A percentile compares a stretch with the other conserved stretches of the same genome.
These are phyloP conservation scores for Tolypocladium tundrense DNA, from an alignment of 2,329 filamentous ascomycete species.

Conservation along the genomic window DNA sequence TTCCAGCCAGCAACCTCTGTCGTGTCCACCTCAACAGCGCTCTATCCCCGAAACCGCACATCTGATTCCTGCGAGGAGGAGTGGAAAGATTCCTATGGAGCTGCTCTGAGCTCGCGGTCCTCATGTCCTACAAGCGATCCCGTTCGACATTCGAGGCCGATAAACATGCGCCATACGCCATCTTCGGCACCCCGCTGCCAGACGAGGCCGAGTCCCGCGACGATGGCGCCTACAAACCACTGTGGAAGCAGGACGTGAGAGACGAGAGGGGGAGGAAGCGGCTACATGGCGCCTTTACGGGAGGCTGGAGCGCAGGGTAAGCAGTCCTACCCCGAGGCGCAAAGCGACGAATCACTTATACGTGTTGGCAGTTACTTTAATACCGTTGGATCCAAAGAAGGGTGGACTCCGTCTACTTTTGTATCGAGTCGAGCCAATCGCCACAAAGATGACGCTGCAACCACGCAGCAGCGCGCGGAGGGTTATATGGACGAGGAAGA, in stretches of 20 bases:
- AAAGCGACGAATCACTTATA: background rate
- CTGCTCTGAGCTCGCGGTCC: slow-evolving; percentile 1
- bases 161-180: slow-evolving; percentile 60
- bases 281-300: slow-evolving; percentile 91
- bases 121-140: slow-evolving; percentile 73
- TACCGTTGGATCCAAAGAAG: slow-evolving; percentile 95
- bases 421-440: slow-evolving; percentile 79
- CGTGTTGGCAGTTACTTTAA: slow-evolving; percentile 69
- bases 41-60: too few species aligned
- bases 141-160: slow-evolving; percentile 71
- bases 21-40: background rate
- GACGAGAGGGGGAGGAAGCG: slow-evolving; percentile 87
- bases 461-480: slow-evolving; percentile 58
- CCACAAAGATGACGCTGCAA: slow-evolving; percentile 49
- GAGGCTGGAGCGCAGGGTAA: slow-evolving; percentile 92
- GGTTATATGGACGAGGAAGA: slow-evolving; percentile 99
- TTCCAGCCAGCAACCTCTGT: background rate
- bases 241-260: slow-evolving; percentile 98
- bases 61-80: background rate
- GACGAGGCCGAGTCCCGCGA: slow-evolving; percentile 70
- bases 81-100: background rate
- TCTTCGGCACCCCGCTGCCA: slow-evolving; percentile 79
- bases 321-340: slow-evolving; percentile 14
- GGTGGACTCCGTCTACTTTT: slow-evolving; percentile 88
- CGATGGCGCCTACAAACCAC: slow-evolving; percentile 81